phyloP scores from a whole-genome alignment of 2,329 filamentous ascomycete genomes.

The Hymenoscyphus albidus region DNA sequence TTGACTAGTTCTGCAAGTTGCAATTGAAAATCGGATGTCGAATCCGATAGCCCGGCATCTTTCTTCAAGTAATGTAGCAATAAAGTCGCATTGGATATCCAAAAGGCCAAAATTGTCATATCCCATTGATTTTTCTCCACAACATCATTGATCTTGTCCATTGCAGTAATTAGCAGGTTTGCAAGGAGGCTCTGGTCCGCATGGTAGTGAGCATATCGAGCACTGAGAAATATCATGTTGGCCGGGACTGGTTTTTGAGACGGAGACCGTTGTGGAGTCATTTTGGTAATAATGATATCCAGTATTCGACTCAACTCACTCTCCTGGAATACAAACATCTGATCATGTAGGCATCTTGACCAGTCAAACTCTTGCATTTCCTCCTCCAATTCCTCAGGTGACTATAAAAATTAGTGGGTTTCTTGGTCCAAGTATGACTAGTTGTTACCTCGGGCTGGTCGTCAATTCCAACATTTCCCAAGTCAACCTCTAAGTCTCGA shows the following conservation, averaged over 20 bases:
- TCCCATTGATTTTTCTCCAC: slow-evolving; percentile 98
- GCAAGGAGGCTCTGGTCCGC: slow-evolving; percentile 79
- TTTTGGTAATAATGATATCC: slow-evolving; percentile 94
- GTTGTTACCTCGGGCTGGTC: slow-evolving; percentile 80
- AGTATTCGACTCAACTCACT: slow-evolving; percentile 87
- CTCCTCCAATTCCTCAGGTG: slow-evolving; percentile 76
- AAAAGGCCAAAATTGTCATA: slow-evolving; percentile 98
- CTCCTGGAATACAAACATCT: slow-evolving; percentile 99
- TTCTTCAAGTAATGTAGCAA: slow-evolving; percentile 97
- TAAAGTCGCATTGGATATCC: slow-evolving; percentile 95
- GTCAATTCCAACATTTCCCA: slow-evolving; percentile 93
- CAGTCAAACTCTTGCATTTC: slow-evolving; percentile 94
- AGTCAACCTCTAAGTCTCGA: slow-evolving; percentile 90
- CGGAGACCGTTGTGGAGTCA: slow-evolving; percentile 92
- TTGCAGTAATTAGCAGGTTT: slow-evolving; percentile 76
- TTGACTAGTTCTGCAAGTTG: slow-evolving; percentile 94
- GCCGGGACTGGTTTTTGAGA: slow-evolving; percentile 98
- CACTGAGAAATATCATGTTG: slow-evolving; percentile 93
- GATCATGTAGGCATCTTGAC: slow-evolving; percentile 89
- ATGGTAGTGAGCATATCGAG: slow-evolving; percentile 95
- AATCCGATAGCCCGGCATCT: slow-evolving; percentile 73
- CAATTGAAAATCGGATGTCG: slow-evolving; percentile 84
- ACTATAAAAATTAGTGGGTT: slow-evolving; percentile 40
- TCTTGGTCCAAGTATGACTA: slow-evolving; percentile 22
- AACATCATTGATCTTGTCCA: slow-evolving; percentile 94